These are phyloP conservation scores for Colletotrichum sp. DNA, from an alignment of 2,329 filamentous ascomycete genomes.

Conservation along the genomic window DNA sequence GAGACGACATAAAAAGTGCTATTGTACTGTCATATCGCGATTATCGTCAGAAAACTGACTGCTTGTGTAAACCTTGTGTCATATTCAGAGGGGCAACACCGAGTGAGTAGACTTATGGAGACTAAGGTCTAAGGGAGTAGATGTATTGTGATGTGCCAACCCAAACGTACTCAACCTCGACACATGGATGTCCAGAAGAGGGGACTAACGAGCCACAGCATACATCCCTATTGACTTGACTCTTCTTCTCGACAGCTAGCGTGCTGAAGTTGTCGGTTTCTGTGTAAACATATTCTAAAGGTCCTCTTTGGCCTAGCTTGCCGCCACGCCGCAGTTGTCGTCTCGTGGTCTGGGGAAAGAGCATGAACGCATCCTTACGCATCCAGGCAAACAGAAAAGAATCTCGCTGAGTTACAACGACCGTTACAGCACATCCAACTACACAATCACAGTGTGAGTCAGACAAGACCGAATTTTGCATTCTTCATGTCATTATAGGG, in stretches of 20 bases:
- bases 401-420: neutral
- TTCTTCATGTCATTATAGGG: neutral
- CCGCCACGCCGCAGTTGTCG: neutral
- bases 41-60: neutral
- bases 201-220: neutral
- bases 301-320: neutral
- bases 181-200: neutral
- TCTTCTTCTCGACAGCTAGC: neutral
- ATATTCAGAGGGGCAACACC: neutral
- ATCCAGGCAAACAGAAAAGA: neutral
- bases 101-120: neutral
- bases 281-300: neutral
- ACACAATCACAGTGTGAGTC: neutral
- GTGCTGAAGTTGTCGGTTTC: neutral
- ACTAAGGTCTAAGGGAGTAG: neutral
- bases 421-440: neutral
- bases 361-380: neutral
- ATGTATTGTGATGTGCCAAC: neutral
- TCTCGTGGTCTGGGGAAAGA: neutral
- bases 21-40: neutral
- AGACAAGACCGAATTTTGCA: neutral
- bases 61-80: neutral
- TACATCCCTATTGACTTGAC: neutral
- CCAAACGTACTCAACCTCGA: neutral
- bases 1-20: neutral